A percentile compares a stretch with the other conserved stretches of the same genome.
Evolutionary conservation across 306 rosid genomes (phyloP).

Genomic region (Benincasa hispida): DNA sequence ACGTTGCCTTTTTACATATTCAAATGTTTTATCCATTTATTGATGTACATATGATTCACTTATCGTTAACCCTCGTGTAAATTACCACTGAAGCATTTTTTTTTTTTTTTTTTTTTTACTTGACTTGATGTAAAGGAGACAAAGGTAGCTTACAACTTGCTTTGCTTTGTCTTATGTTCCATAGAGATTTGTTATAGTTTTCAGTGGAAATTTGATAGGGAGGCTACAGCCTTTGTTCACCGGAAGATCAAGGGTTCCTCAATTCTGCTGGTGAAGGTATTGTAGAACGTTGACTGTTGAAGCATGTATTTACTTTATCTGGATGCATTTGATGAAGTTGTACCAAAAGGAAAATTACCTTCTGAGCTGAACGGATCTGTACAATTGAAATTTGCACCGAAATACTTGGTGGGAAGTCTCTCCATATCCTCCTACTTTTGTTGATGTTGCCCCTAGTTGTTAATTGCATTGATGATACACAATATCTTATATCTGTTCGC

Average conservation of each 20-base stretch:
- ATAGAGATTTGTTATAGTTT: background rate
- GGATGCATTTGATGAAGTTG: background rate
- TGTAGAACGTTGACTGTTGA: background rate
- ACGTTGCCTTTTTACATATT: background rate
- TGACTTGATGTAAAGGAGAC: background rate
- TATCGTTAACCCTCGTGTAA: background rate
- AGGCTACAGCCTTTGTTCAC: background rate
- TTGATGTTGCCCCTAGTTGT: background rate
- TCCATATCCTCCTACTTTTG: background rate
- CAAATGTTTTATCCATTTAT: background rate
- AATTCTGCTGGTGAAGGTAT: slow-evolving; percentile 6
- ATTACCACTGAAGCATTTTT: background rate
- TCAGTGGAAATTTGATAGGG: background rate
- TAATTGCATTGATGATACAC: background rate
- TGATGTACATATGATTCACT: background rate
- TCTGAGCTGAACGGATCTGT: background rate
- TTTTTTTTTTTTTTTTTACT: background rate
- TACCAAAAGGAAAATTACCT: background rate
- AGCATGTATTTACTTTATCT: background rate
- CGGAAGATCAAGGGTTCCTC: background rate
- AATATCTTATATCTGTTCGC: background rate
- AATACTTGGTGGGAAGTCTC: background rate
- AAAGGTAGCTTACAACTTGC: background rate
- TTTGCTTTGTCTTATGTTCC: background rate
- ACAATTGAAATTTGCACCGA: background rate